Conservation (phyloP, 2,329 filamentous ascomycete species). For the Sporothrix schenckii region DNA sequence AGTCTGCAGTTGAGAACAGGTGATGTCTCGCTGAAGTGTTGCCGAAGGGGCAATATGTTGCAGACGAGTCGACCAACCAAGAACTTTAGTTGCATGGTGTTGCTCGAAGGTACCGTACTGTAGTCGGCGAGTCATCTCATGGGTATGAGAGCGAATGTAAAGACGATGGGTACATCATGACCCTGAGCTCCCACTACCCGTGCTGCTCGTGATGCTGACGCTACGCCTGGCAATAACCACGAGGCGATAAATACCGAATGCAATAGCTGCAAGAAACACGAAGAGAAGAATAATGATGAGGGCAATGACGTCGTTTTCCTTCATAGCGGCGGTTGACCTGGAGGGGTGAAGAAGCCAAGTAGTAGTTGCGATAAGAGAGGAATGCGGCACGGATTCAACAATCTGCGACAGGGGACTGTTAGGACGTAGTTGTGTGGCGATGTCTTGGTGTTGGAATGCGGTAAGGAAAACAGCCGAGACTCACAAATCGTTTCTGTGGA, state of each 20-base stretch:
- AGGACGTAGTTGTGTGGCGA: not conserved
- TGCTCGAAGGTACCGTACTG: too few species aligned
- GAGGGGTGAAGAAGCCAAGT: not conserved
- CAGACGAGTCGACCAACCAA: not conserved
- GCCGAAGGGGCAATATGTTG: too few species aligned
- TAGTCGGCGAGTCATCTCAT: not conserved
- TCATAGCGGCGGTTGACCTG: constrained; percentile 50
- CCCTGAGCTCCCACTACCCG: constrained; percentile 35
- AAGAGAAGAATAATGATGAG: constrained; percentile 70
- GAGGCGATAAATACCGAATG: constrained; percentile 66
- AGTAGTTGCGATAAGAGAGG: not conserved
- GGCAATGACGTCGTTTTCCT: constrained; percentile 69
- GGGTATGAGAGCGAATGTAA: not conserved
- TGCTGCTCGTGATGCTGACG: constrained; percentile 46
- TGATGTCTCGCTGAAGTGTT: too few species aligned
- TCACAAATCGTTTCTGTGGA: not conserved
- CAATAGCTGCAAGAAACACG: constrained; percentile 61
- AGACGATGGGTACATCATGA: not conserved
- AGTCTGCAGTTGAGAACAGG: not conserved
- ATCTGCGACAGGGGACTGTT: not conserved
- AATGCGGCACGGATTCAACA: constrained; percentile 1
- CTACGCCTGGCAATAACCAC: constrained; percentile 56
- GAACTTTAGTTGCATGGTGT: not conserved
- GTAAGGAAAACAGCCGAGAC: not conserved
- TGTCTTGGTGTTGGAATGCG: constrained; percentile 22